Conservation (phyloP, 805 yeast genomes). For the Brettanomyces anomalus region DNA sequence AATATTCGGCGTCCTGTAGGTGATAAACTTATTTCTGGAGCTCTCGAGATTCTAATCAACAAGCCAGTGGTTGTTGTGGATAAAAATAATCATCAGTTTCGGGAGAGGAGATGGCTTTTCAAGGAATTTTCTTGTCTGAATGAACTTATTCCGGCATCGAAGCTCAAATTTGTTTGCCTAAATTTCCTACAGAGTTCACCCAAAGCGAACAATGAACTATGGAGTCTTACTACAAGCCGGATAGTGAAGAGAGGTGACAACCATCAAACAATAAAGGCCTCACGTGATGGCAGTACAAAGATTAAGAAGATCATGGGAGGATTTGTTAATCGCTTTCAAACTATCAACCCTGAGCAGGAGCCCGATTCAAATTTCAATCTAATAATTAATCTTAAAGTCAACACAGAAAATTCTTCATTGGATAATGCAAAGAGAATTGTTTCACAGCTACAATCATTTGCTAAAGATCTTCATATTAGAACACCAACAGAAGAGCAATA, state of each 20-base stretch:
- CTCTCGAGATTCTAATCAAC: slow-evolving; percentile 33
- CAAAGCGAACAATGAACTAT: slow-evolving; percentile 24
- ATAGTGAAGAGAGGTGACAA: slow-evolving; percentile 71
- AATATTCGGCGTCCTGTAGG: slow-evolving; percentile 45
- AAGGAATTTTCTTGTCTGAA: slow-evolving; percentile 38
- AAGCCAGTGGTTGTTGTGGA: slow-evolving; percentile 59
- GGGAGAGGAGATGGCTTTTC: slow-evolving; percentile 64
- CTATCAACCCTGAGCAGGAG: slow-evolving; percentile 30
- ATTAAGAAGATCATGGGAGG: slow-evolving; percentile 63
- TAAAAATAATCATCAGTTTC: slow-evolving; percentile 66
- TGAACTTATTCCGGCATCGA: slow-evolving; percentile 34
- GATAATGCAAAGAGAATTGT: slow-evolving; percentile 40
- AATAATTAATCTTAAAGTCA: slow-evolving; percentile 48
- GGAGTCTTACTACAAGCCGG: slow-evolving; percentile 48
- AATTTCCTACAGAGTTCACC: slow-evolving; percentile 42
- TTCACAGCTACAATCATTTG: slow-evolving; percentile 26
- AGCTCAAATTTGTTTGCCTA: slow-evolving; percentile 54
- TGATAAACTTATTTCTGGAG: slow-evolving; percentile 37
- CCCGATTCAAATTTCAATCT: slow-evolving; percentile 68
- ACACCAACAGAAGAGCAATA: slow-evolving; percentile 35
- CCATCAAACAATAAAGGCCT: slow-evolving; percentile 71
- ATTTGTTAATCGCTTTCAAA: slow-evolving; percentile 62
- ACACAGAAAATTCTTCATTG: slow-evolving; percentile 34
- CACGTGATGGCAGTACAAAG: slow-evolving; percentile 34
- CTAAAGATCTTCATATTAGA: slow-evolving; percentile 32